Percentiles rank a stretch among this genome's conserved stretches.
Evolutionary conservation across 805 yeast species (phyloP).

Genomic region (Jamesozyma hellenica): DNA sequence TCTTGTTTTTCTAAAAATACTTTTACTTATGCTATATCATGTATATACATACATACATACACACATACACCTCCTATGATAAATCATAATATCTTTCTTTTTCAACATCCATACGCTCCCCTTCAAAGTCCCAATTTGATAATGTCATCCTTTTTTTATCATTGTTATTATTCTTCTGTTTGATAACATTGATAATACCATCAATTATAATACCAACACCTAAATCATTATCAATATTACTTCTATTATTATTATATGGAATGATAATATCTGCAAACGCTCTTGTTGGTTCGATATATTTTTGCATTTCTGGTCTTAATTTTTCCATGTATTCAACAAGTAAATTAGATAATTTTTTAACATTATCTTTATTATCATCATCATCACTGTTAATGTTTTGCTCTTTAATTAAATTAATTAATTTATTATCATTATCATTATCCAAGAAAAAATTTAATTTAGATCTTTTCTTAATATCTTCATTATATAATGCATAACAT

Average conservation of each 20-base stretch:
- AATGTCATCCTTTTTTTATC: conserved; percentile 1
- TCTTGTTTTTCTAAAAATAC: too few species aligned
- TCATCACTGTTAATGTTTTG: conserved; percentile 2
- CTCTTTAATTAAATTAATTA: conserved; percentile 61
- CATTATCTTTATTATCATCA: not conserved
- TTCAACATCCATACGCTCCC: conserved; percentile 25
- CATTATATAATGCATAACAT: conserved; percentile 65
- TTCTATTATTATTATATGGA: conserved; percentile 23
- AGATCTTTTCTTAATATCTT: conserved; percentile 43
- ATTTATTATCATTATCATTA: conserved; percentile 74
- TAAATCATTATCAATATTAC: conserved; percentile 5
- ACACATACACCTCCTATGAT: conserved; percentile 4
- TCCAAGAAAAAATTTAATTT: conserved; percentile 66
- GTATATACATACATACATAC: not conserved
- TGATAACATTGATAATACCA: conserved; percentile 25
- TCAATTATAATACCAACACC: conserved; percentile 25
- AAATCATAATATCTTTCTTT: conserved; percentile 26
- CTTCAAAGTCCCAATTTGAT: conserved; percentile 22
- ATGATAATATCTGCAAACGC: conserved; percentile 26
- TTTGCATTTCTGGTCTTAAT: conserved; percentile 25
- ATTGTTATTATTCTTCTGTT: conserved; percentile 10
- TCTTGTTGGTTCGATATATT: conserved; percentile 25
- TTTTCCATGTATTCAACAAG: conserved; percentile 24
- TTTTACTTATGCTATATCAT: too few species aligned
- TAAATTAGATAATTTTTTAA: conserved; percentile 14